phyloP scores from a whole-genome alignment of 805 yeast species.

The Candida palmyrensis region DNA sequence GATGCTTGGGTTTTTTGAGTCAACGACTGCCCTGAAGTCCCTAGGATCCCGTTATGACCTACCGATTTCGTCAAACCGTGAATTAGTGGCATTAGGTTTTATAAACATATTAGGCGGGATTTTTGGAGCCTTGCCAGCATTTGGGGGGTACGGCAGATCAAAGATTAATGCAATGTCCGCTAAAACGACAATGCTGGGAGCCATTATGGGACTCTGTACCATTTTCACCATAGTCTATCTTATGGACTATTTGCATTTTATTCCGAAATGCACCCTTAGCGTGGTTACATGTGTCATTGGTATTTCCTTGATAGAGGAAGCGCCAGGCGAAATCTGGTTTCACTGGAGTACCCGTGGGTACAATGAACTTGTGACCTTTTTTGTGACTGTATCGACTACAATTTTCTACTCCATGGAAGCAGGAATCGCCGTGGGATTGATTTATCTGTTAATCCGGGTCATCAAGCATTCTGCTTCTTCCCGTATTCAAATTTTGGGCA shows the following conservation, averaged over 20 bases:
- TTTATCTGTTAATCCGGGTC: constrained; percentile 73
- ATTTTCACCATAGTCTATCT: constrained; percentile 58
- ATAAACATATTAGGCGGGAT: constrained; percentile 62
- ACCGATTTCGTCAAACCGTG: constrained; percentile 82
- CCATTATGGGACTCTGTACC: constrained; percentile 73
- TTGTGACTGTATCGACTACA: constrained; percentile 34
- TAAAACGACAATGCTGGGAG: constrained; percentile 77
- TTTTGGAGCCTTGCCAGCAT: constrained; percentile 77
- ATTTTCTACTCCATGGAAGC: constrained; percentile 67
- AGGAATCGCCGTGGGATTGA: constrained; percentile 85
- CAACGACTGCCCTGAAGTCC: constrained; percentile 88
- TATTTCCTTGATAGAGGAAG: constrained; percentile 62
- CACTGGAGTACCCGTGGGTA: constrained; percentile 72
- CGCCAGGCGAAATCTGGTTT: constrained; percentile 71
- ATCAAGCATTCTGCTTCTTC: constrained; percentile 38
- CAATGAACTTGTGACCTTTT: constrained; percentile 57
- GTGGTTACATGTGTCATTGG: constrained; percentile 77
- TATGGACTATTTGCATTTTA: constrained; percentile 58
- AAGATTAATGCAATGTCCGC: constrained; percentile 85
- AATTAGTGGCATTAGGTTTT: constrained; percentile 81
- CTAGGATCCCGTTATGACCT: constrained; percentile 68
- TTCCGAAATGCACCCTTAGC: constrained; percentile 77
- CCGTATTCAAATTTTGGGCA: constrained; percentile 40
- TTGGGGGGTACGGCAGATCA: constrained; percentile 95
- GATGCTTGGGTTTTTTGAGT: constrained; percentile 84